Base-by-base conservation (phyloP, 2,329 filamentous ascomycete genomes). In the Ascochyta viciae-villosae region DNA sequence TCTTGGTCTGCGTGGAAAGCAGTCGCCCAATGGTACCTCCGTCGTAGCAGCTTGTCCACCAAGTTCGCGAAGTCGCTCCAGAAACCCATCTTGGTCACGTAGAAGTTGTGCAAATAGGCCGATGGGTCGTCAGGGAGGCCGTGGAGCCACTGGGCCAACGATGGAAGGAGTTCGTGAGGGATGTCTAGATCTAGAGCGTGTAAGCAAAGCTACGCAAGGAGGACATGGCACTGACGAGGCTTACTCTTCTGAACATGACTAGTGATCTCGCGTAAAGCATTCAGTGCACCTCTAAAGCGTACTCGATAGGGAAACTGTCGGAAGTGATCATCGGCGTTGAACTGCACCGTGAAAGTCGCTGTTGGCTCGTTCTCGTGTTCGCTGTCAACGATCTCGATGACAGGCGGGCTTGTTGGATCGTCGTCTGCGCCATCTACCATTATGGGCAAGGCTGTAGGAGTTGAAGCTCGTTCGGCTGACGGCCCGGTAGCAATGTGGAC, bases 381-480 rank as follows among this genome's bases (percentile, higher is more conserved):
- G 22, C 76, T 72, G 27, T 71, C 69, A 38, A 75, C 68, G 22
- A 80, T 68, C 39, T 76, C 67, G 57, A 80, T 71, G 33, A 77
- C 69, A 44, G 72, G 74, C 24, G 73, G 71, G 48, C 72, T 74
- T n/a, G 31, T 51, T 19, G 46, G 29, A 16, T 60, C 57, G 24
- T 64, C 62, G 10, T 57, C 57, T 16, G 64, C 60, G 34, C 50
- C 61, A 35, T 57, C 43, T 31, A 71, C 49, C 43, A 66, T 48
- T n/a, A 58, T 40, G 4, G 62, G 58, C 37, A 63, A 59, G 10
- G n/a, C 15, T 5, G 15, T 39, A 6, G 42, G 43, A 35, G 47
- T 41, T 23, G 38, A 37, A n/a, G 1, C 26, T 22, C 27, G 53
- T 8, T 26, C 22, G 43, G 26, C 23, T 7, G 31, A 50, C 24